These are phyloP conservation scores for Candida loeiensis DNA, from an alignment of 805 yeast species.

Conservation along the genomic window DNA sequence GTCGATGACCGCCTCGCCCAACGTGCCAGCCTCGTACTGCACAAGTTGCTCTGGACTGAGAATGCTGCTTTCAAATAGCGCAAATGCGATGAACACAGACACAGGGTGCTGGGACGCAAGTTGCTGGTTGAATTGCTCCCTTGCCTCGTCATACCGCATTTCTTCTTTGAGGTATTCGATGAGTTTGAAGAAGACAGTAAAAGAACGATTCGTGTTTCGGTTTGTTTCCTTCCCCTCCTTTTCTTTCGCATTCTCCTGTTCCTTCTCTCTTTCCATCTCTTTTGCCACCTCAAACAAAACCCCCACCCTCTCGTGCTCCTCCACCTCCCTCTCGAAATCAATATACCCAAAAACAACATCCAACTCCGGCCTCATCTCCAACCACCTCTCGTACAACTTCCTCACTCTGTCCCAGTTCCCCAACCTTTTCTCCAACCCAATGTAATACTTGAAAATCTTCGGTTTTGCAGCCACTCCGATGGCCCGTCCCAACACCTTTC, in stretches of 20 bases:
- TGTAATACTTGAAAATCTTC: conserved; percentile 60
- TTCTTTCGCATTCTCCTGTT: not conserved
- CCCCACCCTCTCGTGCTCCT: conserved; percentile 66
- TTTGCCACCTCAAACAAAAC: conserved; percentile 57
- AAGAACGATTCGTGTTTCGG: not conserved
- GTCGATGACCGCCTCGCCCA: conserved; percentile 44
- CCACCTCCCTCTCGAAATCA: conserved; percentile 60
- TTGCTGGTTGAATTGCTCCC: conserved; percentile 46
- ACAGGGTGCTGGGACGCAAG: conserved; percentile 27
- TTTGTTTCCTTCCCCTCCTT: not conserved
- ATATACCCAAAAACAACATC: conserved; percentile 62
- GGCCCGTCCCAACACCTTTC: conserved; percentile 68
- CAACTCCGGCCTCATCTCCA: conserved; percentile 34
- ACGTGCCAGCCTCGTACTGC: conserved; percentile 29
- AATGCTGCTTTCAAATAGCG: conserved; percentile 65
- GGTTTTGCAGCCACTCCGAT: conserved; percentile 60
- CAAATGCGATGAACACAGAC: conserved; percentile 59
- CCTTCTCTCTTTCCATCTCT: conserved; percentile 12
- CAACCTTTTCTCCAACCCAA: conserved; percentile 59
- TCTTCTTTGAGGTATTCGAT: conserved; percentile 63
- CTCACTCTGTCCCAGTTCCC: conserved; percentile 83
- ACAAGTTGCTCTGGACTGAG: conserved; percentile 50
- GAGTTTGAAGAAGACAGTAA: conserved; percentile 25
- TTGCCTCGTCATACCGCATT: conserved; percentile 52
- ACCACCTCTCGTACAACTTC: conserved; percentile 60